Evolutionary conservation across 345 rosid genomes (phyloP).

Genomic region (Pistacia integerrima): DNA sequence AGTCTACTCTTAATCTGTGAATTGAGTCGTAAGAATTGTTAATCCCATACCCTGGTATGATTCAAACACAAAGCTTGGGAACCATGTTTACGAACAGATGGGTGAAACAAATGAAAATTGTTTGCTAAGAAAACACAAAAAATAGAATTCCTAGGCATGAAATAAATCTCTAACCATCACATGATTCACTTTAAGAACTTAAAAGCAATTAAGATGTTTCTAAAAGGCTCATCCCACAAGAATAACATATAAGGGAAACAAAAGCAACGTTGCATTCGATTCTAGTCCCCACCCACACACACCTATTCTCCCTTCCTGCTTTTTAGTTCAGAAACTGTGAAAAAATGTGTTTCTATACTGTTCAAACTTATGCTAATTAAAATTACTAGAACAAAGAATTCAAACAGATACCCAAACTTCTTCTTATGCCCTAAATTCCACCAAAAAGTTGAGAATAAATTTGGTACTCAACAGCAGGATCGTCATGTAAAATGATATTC

Average conservation of each 20-base stretch:
- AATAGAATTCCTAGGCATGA: not conserved
- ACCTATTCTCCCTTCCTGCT: not conserved
- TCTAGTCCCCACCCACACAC: not conserved
- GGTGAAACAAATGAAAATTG: not conserved
- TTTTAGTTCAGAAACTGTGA: not conserved
- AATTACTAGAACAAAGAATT: not conserved
- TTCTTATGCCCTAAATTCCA: not conserved
- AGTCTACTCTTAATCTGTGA: not conserved
- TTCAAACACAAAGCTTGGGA: not conserved
- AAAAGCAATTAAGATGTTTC: not conserved
- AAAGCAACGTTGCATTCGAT: not conserved
- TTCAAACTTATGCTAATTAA: not conserved
- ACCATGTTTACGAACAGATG: not conserved
- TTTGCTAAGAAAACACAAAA: not conserved
- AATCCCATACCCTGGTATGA: not conserved
- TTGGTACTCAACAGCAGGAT: not conserved
- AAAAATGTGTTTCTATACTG: not conserved
- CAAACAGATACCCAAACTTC: conserved; percentile 6
- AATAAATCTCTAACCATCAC: not conserved
- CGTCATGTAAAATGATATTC: not conserved
- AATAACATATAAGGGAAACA: not conserved
- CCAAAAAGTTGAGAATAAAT: not conserved
- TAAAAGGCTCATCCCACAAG: not conserved
- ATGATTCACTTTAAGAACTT: not conserved
- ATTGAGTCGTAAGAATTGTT: not conserved